Base-by-base conservation (phyloP, 1,284 basidiomycete genomes). In the Ceratobasidium sp. region DNA sequence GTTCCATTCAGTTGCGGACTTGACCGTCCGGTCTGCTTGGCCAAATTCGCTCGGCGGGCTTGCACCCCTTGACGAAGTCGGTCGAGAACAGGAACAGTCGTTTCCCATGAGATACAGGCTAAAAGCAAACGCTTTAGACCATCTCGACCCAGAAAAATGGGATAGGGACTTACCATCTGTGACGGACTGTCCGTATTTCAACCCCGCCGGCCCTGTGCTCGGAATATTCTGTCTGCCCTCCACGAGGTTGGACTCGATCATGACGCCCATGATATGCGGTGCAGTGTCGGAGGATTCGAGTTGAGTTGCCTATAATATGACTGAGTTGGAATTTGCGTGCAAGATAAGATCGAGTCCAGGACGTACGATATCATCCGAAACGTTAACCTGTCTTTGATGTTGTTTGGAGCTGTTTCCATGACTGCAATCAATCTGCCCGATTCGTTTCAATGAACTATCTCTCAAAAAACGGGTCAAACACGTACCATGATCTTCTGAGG, bases 211-310 rank as follows among this genome's bases (percentile, higher is more conserved):
- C 1, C 95, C 95, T 46, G 88, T 86, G 1, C 87, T 78, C 6
- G 94, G 91, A 73, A 97, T 92, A 77, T 93, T 89, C 81, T 98
- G 96, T 46, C 92, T 79, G 75, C 84, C 85, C 77, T 95, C 96
- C 58, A 93, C 87, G 72, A 98, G 85, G 81, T 99, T 97, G 59
- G 92, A 94, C 82, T 99, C 97, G 75, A 98, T 87, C 97, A 99
- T 99, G 74, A 97, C 95, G 73, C 97, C 97, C 86, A 97, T 92
- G 76, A 99, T 94, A 79, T 88, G 86, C 26, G 85, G 79, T 1
- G 88, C 85, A 0, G 93, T 94, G 69, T 93, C 89, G 43, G 84
- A 83, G 2, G 85, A 86, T 74, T 90, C 85, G 23, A 94, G 82
- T 84, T 95, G 92, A 52, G 83, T 82, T 26, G 91, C 88, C 91